Base-by-base conservation (phyloP, 169 alveolate genomes). In the Plasmodium falciparum region DNA sequence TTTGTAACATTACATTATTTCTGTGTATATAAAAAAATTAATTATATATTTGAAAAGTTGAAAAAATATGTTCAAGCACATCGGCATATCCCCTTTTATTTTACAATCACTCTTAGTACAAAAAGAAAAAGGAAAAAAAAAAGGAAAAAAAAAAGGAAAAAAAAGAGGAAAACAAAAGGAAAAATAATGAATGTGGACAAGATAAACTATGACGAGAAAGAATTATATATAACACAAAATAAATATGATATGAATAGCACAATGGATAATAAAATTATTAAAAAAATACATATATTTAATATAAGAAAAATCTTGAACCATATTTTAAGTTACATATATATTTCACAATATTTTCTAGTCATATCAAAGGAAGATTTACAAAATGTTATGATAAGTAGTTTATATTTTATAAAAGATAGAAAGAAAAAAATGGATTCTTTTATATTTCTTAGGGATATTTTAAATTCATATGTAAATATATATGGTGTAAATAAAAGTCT, bases 331-430 rank as follows among this genome's bases (percentile, higher is more conserved):
- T 59, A 80, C 29, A 80, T 62, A 39, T 66, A 67, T 39, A n/a
- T 80, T 67, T 43, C 26, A 24, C 24, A 80, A 1, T 8, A 66
- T 71, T 80, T 72, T 22, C 63, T 67, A 52, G 50, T 80, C 3
- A 56, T 69, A 56, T 56, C 83, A 12, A 66, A 71, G 39, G 24
- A n/a, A 12, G 52, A 59, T 49, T 61, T 80, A 17, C 65, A 54
- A 67, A 67, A 69, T 67, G 22, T 47, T 9, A 80, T 80, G 11
- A 39, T 71, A 15, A 9, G 61, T 29, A 80, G 90, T 80, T 71
- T 80, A 29, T 26, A 52, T 80, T 67, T 80, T 80, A 71, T 80
- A 67, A 80, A 80, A 54, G 63, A 80, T 2, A 80, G 70, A 26
- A 20, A 56, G 45, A 63, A 80, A 80, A 69, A 69, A 69, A 61